Conservation (phyloP, 2,329 filamentous ascomycete species). For the Hymenoscyphus albidus region DNA sequence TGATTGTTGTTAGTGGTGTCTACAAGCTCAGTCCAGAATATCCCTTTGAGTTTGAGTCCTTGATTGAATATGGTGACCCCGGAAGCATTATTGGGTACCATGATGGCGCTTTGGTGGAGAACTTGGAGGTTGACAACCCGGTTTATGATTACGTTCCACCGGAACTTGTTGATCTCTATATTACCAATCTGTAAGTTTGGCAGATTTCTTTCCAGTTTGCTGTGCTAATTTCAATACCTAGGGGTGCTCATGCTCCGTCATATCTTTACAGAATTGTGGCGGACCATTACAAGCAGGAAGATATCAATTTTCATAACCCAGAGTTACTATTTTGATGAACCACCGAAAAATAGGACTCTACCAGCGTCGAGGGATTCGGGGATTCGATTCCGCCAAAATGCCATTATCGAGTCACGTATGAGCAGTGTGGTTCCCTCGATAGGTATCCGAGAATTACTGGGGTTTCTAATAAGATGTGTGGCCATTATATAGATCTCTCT, state of each 20-base stretch:
- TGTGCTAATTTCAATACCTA: constrained; percentile 31
- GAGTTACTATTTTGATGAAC: constrained; percentile 30
- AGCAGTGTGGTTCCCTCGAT: too few species aligned
- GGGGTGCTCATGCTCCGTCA: constrained; percentile 64
- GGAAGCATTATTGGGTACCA: constrained; percentile 72
- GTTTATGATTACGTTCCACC: constrained; percentile 79
- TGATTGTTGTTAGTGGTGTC: constrained; percentile 84
- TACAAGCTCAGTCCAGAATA: constrained; percentile 93
- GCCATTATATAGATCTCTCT: too few species aligned
- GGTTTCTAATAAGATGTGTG: neutral
- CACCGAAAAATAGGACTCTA: neutral
- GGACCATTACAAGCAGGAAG: constrained; percentile 72
- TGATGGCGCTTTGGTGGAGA: constrained; percentile 74
- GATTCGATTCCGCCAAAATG: neutral
- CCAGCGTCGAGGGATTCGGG: neutral
- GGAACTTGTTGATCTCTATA: constrained; percentile 73
- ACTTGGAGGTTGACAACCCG: constrained; percentile 73
- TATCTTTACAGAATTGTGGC: constrained; percentile 70
- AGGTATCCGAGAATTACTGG: neutral
- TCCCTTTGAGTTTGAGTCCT: constrained; percentile 73
- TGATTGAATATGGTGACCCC: constrained; percentile 84
- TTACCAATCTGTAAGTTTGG: constrained; percentile 71
- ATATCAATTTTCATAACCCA: constrained; percentile 56
- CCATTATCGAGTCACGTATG: neutral
- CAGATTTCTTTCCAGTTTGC: constrained; percentile 3